Base-by-base conservation (phyloP, 1,284 basidiomycete genomes). In the Puccinia polysora region DNA sequence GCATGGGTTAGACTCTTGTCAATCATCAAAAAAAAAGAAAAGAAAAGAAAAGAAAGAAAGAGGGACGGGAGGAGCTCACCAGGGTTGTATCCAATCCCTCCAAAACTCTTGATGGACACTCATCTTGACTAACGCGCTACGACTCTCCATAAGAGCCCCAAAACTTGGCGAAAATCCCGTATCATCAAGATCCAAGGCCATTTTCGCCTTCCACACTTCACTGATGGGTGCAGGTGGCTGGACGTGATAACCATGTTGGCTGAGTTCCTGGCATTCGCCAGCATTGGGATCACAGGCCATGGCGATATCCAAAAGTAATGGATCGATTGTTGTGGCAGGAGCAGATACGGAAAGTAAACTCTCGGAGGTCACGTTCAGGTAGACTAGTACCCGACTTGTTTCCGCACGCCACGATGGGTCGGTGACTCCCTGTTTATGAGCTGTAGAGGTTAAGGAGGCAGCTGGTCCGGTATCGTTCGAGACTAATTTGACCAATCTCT, bases 81-180 rank as follows among this genome's bases (percentile, higher is more conserved):
- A 90, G 56, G 89, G 89, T 75, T 89, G 85, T 56, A 90, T 84
- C 89, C 89, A 90, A 75, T 88, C 88, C 0, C 86, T 87, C 81
- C 87, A 93, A 80, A 88, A 97, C 80, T 97, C 93, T 38, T 87
- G 85, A 79, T 96, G 93, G 0, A 96, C 87, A 0, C 89, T 92
- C 23, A 88, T 84, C 81, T 97, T 96, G 75, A 97, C 80, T 7
- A 91, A 89, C 0, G 88, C 92, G 76, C 90, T 92, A 79, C 93
- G 90, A 78, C 80, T 88, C 58, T 89, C 90, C 80, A 95, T 82
- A 77, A 91, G 88, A 0, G 89, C 86, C 82, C 94, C 86, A 79
- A 95, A 90, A 56, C 89, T 84, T 4, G 89, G 93, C 47, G 89
- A 91, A 79, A 96, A 96, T n/a, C 89, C 88, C 88, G 91, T 91